Conservation (phyloP, 805 yeast genomes). For the Candida khao-thaluensis region DNA sequence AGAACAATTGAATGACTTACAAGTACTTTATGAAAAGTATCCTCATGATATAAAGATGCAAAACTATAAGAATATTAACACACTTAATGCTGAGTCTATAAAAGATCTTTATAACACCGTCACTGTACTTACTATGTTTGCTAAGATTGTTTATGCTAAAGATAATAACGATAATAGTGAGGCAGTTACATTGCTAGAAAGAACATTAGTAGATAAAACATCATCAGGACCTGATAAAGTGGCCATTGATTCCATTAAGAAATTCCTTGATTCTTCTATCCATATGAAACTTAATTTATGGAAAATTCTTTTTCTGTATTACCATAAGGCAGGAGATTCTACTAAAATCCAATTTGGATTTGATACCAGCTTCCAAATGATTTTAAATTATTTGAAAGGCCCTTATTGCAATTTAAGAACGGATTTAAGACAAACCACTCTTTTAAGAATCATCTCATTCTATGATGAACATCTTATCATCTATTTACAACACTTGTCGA, state of each 20-base stretch:
- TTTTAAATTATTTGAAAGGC: constrained; percentile 36
- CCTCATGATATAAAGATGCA: constrained; percentile 40
- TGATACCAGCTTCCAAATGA: constrained; percentile 47
- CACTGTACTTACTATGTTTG: constrained; percentile 64
- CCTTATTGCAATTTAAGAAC: constrained; percentile 18
- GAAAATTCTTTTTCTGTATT: constrained; percentile 65
- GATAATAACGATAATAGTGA: constrained; percentile 29
- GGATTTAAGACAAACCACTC: constrained; percentile 36
- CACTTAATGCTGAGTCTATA: constrained; percentile 49
- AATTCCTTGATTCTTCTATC: constrained; percentile 60
- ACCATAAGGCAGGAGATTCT: constrained; percentile 27
- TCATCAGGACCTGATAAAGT: constrained; percentile 7
- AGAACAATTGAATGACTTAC: constrained; percentile 21
- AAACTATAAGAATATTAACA: constrained; percentile 61
- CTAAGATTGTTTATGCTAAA: constrained; percentile 45
- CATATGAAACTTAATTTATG: constrained; percentile 72
- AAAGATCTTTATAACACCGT: constrained; percentile 67
- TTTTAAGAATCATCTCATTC: constrained; percentile 53
- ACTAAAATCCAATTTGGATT: constrained; percentile 48
- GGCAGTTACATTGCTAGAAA: constrained; percentile 44
- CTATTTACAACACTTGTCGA: constrained; percentile 26
- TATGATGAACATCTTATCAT: constrained; percentile 51
- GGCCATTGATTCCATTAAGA: constrained; percentile 49
- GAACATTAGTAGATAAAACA: constrained; percentile 36
- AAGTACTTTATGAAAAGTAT: constrained; percentile 11